Evolutionary conservation across 2,329 filamentous ascomycete species (phyloP), one percentile per base, ranked within the genome.

Genomic region (Laburnicola sp.): DNA sequence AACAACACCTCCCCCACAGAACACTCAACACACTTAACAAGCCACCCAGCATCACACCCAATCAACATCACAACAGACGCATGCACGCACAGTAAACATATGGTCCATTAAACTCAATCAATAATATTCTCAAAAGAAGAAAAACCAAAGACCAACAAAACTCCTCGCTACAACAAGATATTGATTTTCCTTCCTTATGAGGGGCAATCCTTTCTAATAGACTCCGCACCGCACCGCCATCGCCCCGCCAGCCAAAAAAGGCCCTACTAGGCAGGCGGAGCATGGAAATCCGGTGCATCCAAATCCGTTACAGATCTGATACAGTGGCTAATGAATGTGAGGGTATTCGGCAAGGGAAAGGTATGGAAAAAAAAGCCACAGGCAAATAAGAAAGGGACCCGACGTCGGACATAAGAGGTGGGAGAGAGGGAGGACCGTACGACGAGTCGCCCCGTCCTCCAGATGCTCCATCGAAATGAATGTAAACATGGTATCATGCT

Each of bases 161-260:
- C 3, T 23, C 26, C 26, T 39, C 21, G 44, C 25, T 6, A 34
- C n/a, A 47, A 27, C 45, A 48, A 48, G 44, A 34, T 45, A 45
- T 45, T 66, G 34, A 31, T 70, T 70, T 66, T 62, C n/a, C n/a
- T 57, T 54, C 68, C 68, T 66, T 60, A 56, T 69, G 68, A 67
- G 69, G 66, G 66, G 62, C 62, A 59, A 60, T 58, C 65, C 62
- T 69, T 67, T 70, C 68, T 70, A 68, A 58, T 57, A 58, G 64
- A 57, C 45, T 47, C 48, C 49, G 40, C 26, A 40, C 41, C 36
- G 22, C 50, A 60, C 59, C 58, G 56, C 47, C 41, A 32, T 58
- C 45, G 45, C 47, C 58, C 51, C 53, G 54, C 56, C 62, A 59
- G 53, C n/a, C n/a, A n/a, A n/a, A n/a, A n/a, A n/a, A n/a, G n/a